phyloP scores from a whole-genome alignment of 331 rosid species.

The Malus hybrid region DNA sequence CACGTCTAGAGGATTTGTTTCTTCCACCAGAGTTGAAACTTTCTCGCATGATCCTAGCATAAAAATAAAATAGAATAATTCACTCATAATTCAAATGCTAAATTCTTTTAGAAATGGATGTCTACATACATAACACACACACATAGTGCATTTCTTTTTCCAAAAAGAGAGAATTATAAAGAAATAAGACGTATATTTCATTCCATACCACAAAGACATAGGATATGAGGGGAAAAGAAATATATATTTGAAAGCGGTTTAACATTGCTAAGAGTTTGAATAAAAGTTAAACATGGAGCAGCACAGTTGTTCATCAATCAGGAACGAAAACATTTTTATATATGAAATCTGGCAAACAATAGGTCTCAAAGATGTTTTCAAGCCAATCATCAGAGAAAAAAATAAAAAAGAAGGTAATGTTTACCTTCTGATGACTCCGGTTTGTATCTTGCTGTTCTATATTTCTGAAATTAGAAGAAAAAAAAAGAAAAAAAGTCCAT shows the following conservation, averaged over 20 bases:
- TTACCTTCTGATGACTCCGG: constrained; percentile 91
- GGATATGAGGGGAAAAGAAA: not conserved
- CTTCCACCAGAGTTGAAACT: constrained; percentile 39
- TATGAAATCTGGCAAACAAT: not conserved
- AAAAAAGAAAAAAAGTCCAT: not conserved
- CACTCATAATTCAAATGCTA: not conserved
- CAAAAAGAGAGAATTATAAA: not conserved
- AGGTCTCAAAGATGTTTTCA: not conserved
- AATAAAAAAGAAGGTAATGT: constrained; percentile 7
- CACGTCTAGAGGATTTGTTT: constrained; percentile 54
- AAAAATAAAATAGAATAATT: constrained; percentile 12
- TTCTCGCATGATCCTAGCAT: constrained; percentile 57
- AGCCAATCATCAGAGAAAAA: not conserved
- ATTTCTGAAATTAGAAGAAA: constrained; percentile 50
- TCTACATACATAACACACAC: not conserved
- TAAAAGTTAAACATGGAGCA: not conserved
- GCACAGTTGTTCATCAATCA: too few species aligned
- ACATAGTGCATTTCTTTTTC: not conserved
- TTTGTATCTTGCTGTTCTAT: constrained; percentile 90
- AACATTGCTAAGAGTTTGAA: not conserved
- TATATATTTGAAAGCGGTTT: not conserved
- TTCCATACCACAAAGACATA: not conserved
- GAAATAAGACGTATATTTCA: not conserved
- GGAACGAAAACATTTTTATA: not conserved
- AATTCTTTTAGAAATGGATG: not conserved